Percentiles rank a stretch among this genome's conserved stretches.
Evolutionary conservation across 306 rosid species (phyloP).

Genomic region (Glycyrrhiza uralensis): DNA sequence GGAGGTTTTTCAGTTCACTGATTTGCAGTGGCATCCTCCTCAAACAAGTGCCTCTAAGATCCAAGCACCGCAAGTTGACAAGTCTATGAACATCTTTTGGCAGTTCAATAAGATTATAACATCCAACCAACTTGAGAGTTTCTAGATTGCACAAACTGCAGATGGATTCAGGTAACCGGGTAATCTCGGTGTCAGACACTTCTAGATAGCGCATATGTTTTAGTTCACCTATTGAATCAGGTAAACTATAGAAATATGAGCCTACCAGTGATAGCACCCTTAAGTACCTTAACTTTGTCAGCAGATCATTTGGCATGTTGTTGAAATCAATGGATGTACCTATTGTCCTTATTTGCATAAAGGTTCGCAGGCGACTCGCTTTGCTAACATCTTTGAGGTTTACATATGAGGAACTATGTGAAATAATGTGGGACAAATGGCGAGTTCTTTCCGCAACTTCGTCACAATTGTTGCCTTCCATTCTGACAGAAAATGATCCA

Average conservation of each 20-base stretch:
- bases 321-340: background rate
- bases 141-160: constrained; percentile 36
- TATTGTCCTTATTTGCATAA: constrained; percentile 15
- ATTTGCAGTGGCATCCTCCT: constrained; percentile 34
- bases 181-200: constrained; percentile 1
- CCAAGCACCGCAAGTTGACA: constrained; percentile 38
- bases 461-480: constrained; percentile 25
- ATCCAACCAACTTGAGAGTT: constrained; percentile 29
- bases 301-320: constrained; percentile 23
- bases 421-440: constrained; percentile 31
- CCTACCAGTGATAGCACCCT: constrained; percentile 34
- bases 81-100: constrained; percentile 28
- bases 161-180: constrained; percentile 27
- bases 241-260: constrained; percentile 12
- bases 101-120: constrained; percentile 21
- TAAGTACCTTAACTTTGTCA: constrained; percentile 22
- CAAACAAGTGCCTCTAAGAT: constrained; percentile 15
- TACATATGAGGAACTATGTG: constrained; percentile 20
- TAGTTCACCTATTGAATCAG: constrained; percentile 23
- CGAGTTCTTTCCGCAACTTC: constrained; percentile 30
- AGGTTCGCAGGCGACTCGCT: constrained; percentile 30
- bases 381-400: constrained; percentile 5
- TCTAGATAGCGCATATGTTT: constrained; percentile 38
- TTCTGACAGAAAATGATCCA: constrained; percentile 32
- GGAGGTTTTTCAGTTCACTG: constrained; percentile 28